A percentile compares a stretch with the other conserved stretches of the same genome.
Conservation (phyloP, 805 yeast species). For the Candida oleophila region DNA sequence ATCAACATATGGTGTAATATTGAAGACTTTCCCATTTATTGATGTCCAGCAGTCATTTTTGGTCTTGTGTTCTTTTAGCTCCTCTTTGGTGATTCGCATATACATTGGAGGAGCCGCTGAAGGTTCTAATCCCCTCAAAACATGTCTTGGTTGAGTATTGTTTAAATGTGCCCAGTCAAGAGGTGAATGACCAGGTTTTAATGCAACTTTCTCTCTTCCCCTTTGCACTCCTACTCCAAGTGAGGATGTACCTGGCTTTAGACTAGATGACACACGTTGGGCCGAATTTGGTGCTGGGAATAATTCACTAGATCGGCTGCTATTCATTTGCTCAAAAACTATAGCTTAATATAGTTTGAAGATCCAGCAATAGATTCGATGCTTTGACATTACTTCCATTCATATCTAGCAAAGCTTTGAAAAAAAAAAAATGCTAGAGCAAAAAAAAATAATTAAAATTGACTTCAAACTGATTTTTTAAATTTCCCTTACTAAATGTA, state of each 20-base stretch:
- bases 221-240: conserved; percentile 11
- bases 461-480: no score
- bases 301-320: conserved; percentile 5
- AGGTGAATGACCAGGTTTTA: conserved; percentile 81
- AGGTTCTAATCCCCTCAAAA: conserved; percentile 53
- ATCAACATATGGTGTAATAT: conserved; percentile 76
- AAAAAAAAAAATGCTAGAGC: no score
- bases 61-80: conserved; percentile 57
- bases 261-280: conserved; percentile 26
- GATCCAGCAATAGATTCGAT: no score
- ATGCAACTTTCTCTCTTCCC: conserved; percentile 50
- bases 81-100: conserved; percentile 52
- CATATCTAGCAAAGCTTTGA: no score
- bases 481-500: no score
- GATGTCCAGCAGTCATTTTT: conserved; percentile 84
- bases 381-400: no score
- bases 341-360: no score
- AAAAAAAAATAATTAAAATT: no score
- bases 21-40: conserved; percentile 77
- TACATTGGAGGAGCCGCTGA: conserved; percentile 52
- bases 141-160: conserved; percentile 38
- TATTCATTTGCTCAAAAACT: no score
- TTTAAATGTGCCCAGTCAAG: conserved; percentile 79
- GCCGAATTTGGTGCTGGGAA: conserved; percentile 38
- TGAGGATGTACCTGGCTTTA: conserved; percentile 7